phyloP scores from a whole-genome alignment of 441 rosid genomes.

The Pelargonium citronellum region DNA sequence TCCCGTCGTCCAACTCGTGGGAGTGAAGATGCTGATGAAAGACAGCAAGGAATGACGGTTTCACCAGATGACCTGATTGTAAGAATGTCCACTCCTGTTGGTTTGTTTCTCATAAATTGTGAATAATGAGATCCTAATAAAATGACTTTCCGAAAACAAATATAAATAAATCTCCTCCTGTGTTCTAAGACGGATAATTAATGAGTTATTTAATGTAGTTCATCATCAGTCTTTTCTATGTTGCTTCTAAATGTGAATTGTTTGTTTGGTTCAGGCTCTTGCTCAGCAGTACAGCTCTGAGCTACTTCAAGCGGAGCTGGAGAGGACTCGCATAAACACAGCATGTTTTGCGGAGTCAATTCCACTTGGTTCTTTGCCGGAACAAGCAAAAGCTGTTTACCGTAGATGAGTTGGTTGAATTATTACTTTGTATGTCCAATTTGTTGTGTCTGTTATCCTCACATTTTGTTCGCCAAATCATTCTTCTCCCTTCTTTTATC shows the following conservation, averaged over 20 bases:
- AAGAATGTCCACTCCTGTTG: slow-evolving; percentile 25
- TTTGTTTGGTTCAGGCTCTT: slow-evolving; percentile 47
- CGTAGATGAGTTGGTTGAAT: slow-evolving; percentile 38
- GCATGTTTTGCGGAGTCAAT: slow-evolving; percentile 80
- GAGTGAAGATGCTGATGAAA: slow-evolving; percentile 85
- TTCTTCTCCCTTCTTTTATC: slow-evolving; percentile 14
- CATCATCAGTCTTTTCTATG: neutral
- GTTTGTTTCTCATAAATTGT: too few relatives aligned
- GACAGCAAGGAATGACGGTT: slow-evolving; percentile 54
- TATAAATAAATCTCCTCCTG: too few relatives aligned
- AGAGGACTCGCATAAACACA: slow-evolving; percentile 82
- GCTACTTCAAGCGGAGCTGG: slow-evolving; percentile 73
- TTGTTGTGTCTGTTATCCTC: slow-evolving; percentile 23
- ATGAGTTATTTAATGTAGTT: too few relatives aligned
- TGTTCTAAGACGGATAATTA: too few relatives aligned
- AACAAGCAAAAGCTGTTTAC: slow-evolving; percentile 58
- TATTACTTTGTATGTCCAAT: slow-evolving; percentile 9
- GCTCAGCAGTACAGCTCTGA: slow-evolving; percentile 79
- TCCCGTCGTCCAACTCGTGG: slow-evolving; percentile 85
- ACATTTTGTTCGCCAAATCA: slow-evolving; percentile 22
- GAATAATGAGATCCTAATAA: too few relatives aligned
- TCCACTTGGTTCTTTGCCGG: slow-evolving; percentile 57
- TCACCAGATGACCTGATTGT: slow-evolving; percentile 93
- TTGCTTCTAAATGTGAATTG: neutral
- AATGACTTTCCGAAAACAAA: too few relatives aligned